Base-by-base conservation (phyloP, 495 filamentous ascomycete genomes). In the Aspergillus haitiensis region DNA sequence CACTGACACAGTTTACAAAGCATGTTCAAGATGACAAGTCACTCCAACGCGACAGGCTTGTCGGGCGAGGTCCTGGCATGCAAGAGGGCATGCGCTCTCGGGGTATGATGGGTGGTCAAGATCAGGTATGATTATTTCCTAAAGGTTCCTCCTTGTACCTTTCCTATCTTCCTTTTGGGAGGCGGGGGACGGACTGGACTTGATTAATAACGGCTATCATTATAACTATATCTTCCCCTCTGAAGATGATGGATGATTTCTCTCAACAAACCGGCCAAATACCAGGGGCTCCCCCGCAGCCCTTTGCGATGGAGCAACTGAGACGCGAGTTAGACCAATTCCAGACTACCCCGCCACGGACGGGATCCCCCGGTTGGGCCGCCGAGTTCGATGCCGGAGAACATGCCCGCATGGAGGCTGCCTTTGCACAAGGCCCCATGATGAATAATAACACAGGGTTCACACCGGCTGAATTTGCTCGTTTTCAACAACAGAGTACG, bases 1-100 rank as follows among this genome's bases (percentile, higher is more conserved):
- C 95, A 55, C 87, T 98, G 58, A 91, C 88, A 67, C 95, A 97
- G 82, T 96, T 98, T 71, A 88, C 90, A 33, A 98, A 98, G 72
- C 91, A 96, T 70, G 89, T 92, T 53, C 87, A 91, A 66, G 90
- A 96, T 78, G 94, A 98, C 78, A 97, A 93, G 77, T 91, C 88
- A 32, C 82, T 97, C 55, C 93, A 97, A 72, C 83, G 92, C 64
- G 94, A 98, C 74, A 81, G 94, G 40, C 78, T 97, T 59, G 86
- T 87, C 37, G 89, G 90, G 63, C 77, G 86, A 54, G 85, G 86
- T 32, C 84, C 88, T 1, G 82, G 79, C 27, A 67, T 86, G 74
- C 83, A 86, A 68, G 85, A 88, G 64, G 72, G 84, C 61, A 86
- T 90, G 76, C 80, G 87, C 60, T 86, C 79, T 57, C 75, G 72